A percentile compares a stretch with the other conserved stretches of the same genome.
Evolutionary conservation across 345 rosid species (phyloP).

Genomic region (Eucalyptus leucophloia): DNA sequence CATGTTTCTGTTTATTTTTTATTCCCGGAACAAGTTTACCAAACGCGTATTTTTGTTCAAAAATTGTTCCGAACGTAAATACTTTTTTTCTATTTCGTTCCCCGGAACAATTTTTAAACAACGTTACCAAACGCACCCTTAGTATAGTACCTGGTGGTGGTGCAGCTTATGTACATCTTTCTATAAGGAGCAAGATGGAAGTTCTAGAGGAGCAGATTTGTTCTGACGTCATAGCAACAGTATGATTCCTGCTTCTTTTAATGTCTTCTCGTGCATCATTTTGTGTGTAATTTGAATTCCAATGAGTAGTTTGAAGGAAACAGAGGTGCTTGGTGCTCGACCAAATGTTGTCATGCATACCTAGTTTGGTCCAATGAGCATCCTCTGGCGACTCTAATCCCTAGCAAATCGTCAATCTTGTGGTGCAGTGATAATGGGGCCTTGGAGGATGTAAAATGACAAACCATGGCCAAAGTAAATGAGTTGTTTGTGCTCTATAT

Average conservation of each 20-base stretch:
- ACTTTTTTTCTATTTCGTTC: too few species aligned
- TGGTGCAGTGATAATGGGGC: background rate
- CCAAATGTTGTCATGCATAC: background rate
- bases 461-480: background rate
- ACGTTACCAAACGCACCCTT: too few species aligned
- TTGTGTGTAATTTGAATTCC: background rate
- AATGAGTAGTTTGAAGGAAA: background rate
- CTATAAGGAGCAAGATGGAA: background rate
- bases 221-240: background rate
- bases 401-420: background rate
- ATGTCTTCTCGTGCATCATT: background rate
- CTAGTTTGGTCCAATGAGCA: background rate
- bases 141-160: background rate
- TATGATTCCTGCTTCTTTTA: background rate
- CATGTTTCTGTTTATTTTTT: too few species aligned
- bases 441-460: background rate
- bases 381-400: background rate
- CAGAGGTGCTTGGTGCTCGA: background rate
- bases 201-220: slow-evolving; percentile 2
- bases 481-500: background rate
- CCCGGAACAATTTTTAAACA: too few species aligned
- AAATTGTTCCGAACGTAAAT: too few species aligned
- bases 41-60: too few species aligned
- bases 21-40: too few species aligned
- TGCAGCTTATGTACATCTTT: background rate